A percentile compares a stretch with the other conserved stretches of the same genome.
These are phyloP conservation scores for Penicillium cinerascens DNA, from an alignment of 495 filamentous ascomycete genomes.

Conservation along the genomic window DNA sequence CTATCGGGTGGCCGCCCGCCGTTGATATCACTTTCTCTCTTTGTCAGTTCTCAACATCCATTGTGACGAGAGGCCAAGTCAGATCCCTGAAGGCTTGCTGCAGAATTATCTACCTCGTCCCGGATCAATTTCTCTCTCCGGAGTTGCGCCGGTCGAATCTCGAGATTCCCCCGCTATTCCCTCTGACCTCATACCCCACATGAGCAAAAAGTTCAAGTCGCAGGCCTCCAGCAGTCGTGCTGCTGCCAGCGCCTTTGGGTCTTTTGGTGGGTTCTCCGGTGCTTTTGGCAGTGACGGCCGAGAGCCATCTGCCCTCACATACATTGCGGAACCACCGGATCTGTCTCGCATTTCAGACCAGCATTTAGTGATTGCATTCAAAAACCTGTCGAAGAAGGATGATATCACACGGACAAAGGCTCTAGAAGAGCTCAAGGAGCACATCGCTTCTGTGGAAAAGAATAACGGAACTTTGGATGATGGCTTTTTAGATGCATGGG, in stretches of 20 bases:
- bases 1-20: conserved; percentile 32
- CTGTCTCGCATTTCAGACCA: conserved; percentile 72
- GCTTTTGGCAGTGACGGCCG: conserved; percentile 45
- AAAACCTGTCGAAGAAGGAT: conserved; percentile 90
- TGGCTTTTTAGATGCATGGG: conserved; percentile 79
- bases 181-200: conserved; percentile 43
- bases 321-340: conserved; percentile 81
- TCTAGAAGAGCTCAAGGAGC: conserved; percentile 73
- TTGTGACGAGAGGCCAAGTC: conserved; percentile 2
- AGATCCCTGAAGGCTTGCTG: neutral
- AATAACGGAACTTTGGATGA: conserved; percentile 63
- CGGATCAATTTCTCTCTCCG: neutral
- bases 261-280: conserved; percentile 43
- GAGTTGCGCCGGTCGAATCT: conserved; percentile 4
- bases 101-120: neutral
- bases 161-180: conserved; percentile 22
- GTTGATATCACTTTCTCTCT: conserved; percentile 9
- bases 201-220: conserved; percentile 69
- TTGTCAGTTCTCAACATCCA: conserved; percentile 2
- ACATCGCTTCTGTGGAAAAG: conserved; percentile 49
- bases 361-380: conserved; percentile 81
- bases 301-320: conserved; percentile 65
- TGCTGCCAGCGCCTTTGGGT: conserved; percentile 46
- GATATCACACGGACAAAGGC: conserved; percentile 90
- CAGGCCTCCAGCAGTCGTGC: conserved; percentile 72